phyloP scores from a whole-genome alignment of 2,329 filamentous ascomycete species.

The Aspergillus pseudonomiae region DNA sequence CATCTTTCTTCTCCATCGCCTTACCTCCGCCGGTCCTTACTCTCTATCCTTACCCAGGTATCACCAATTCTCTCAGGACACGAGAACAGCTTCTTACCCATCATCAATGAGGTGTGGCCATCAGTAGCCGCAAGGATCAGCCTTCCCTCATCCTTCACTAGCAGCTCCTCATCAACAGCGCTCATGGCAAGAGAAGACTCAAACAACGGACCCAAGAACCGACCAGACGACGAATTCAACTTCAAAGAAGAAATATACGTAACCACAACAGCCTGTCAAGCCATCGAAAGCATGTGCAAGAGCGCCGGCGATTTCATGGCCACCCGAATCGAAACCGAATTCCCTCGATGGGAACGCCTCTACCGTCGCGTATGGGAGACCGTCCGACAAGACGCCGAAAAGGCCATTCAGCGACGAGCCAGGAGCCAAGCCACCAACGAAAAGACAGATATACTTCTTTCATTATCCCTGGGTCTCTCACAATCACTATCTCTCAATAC shows the following conservation, averaged over 20 bases:
- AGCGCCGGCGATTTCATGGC: conserved; percentile 80
- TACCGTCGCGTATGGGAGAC: conserved; percentile 44
- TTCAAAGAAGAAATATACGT: conserved; percentile 54
- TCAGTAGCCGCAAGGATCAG: conserved; percentile 58
- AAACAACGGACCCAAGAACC: conserved; percentile 47
- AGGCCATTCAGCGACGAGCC: conserved; percentile 36
- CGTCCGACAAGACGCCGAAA: conserved; percentile 42
- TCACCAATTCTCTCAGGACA: conserved; percentile 72
- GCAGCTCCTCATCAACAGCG: conserved; percentile 50
- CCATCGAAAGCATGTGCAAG: conserved; percentile 69
- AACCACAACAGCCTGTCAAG: conserved; percentile 68
- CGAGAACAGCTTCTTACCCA: conserved; percentile 81
- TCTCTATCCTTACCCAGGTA: conserved; percentile 74
- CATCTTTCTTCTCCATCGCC: conserved; percentile 86
- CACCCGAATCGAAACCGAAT: conserved; percentile 74
- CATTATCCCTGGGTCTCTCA: conserved; percentile 25
- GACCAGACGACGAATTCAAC: conserved; percentile 23
- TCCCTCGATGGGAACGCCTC: conserved; percentile 45
- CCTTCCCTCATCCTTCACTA: conserved; percentile 54
- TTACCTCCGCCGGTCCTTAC: conserved; percentile 73
- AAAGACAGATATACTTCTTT: not conserved
- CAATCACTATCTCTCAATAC: conserved; percentile 23
- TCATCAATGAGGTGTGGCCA: conserved; percentile 91
- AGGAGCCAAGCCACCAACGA: not conserved
- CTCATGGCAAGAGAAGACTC: conserved; percentile 23